Conservation (phyloP, 805 yeast species). For the Debaryomyces castellii region DNA sequence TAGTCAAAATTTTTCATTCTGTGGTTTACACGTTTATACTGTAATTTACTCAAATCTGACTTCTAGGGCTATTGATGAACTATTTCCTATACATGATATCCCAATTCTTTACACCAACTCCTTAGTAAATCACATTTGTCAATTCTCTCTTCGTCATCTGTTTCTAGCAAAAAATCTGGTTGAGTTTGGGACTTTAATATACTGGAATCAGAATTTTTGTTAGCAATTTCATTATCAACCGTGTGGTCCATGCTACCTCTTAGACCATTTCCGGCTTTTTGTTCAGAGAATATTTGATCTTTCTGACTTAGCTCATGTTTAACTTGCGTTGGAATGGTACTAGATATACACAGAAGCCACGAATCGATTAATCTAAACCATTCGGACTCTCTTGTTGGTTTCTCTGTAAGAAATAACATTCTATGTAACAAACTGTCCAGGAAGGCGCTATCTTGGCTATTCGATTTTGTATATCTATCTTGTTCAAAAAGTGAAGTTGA, state of each 20-base stretch:
- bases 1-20: background rate
- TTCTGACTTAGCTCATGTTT: constrained; percentile 30
- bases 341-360: constrained; percentile 16
- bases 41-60: background rate
- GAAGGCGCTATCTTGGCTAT: too few species aligned
- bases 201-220: background rate
- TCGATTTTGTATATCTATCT: background rate
- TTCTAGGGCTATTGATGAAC: constrained; percentile 1
- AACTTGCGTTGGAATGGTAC: constrained; percentile 28
- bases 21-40: background rate
- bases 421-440: background rate
- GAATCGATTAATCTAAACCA: constrained; percentile 6
- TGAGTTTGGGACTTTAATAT: background rate
- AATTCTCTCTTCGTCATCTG: constrained; percentile 17
- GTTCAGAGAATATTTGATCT: constrained; percentile 35
- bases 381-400: constrained; percentile 5
- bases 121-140: constrained; percentile 12
- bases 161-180: constrained; percentile 3
- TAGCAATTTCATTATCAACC: constrained; percentile 1
- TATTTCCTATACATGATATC: constrained; percentile 3
- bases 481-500: constrained; percentile 3
- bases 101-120: constrained; percentile 15
- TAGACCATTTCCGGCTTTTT: constrained; percentile 20
- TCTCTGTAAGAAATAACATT: constrained; percentile 4
- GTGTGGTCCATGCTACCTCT: background rate